Base-by-base conservation (phyloP, 805 yeast genomes). In the Ogataea ganodermae region DNA sequence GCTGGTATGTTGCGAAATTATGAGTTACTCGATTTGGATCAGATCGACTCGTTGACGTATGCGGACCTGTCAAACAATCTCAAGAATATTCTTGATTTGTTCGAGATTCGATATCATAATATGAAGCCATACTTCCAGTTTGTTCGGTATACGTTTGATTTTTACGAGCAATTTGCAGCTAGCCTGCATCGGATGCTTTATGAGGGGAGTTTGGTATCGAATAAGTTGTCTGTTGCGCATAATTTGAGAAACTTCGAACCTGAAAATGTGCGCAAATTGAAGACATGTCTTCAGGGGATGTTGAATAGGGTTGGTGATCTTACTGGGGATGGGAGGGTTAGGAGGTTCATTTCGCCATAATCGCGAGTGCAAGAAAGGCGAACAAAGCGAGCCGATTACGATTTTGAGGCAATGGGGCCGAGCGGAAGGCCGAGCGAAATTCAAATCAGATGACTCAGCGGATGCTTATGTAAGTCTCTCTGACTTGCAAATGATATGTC, bases 211-310 rank as follows among this genome's bases (percentile, higher is more conserved):
- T 24, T 44, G 8, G 46, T 55, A 53, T 40, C 46, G n/a, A 20
- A 42, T 18, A 32, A 41, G 24, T 33, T 52, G n/a, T 31, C 45
- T 16, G 43, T 45, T 4, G 20, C 48, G 32, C 39, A 45, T 41
- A 52, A 52, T 27, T 20, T 52, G 32, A 35, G 42, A 21, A 28
- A 48, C 4, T 52, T 18, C 43, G 43, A 27, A 26, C 35, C 35
- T 2, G 42, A 33, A 8, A 47, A 49, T 27, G 40, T 44, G 27
- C 50, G 45, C 14, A 44, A 33, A 18, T 39, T 52, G 24, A 49
- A 44, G 31, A 26, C 17, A 3, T 52, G 56, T 39, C 41, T 52
- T n/a, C 56, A 52, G 22, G 51, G 49, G 4, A 52, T 52, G 56
- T 39, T 52, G n/a, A 30, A 40, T 28, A 28, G 43, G 26, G 43